phyloP scores from a whole-genome alignment of 306 rosid species.

The Cicer yamashitae region DNA sequence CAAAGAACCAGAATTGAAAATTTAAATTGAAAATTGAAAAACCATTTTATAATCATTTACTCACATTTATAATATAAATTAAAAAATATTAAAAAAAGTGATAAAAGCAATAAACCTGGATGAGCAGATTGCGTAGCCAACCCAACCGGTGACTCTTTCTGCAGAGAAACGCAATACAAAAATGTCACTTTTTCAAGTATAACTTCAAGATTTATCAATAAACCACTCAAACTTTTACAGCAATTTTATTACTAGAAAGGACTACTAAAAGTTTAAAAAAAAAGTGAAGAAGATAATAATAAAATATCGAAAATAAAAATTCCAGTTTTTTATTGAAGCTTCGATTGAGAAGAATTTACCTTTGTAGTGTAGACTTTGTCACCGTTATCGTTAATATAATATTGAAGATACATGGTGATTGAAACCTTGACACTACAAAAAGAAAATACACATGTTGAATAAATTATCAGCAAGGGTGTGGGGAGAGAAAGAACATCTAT shows the following conservation, averaged over 20 bases:
- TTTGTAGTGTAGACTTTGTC: slow-evolving; percentile 72
- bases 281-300: background rate
- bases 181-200: background rate
- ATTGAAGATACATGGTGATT: slow-evolving; percentile 71
- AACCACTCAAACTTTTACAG: too few species aligned
- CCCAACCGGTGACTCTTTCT: slow-evolving; percentile 88
- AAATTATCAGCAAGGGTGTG: background rate
- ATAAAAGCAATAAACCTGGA: slow-evolving; percentile 59
- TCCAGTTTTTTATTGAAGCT: background rate
- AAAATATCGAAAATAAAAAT: background rate
- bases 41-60: background rate
- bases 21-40: background rate
- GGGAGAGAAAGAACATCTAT: background rate
- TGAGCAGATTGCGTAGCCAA: slow-evolving; percentile 81
- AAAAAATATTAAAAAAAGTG: background rate
- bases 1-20: background rate
- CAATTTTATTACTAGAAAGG: too few species aligned
- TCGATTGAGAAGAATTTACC: background rate
- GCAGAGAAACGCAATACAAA: slow-evolving; percentile 42
- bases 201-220: too few species aligned
- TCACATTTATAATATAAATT: background rate
- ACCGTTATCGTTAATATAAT: slow-evolving; percentile 78
- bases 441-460: background rate
- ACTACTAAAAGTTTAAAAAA: background rate
- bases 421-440: background rate